These are phyloP conservation scores for Candida parachauliodes DNA, from an alignment of 805 yeast genomes.

Conservation along the genomic window DNA sequence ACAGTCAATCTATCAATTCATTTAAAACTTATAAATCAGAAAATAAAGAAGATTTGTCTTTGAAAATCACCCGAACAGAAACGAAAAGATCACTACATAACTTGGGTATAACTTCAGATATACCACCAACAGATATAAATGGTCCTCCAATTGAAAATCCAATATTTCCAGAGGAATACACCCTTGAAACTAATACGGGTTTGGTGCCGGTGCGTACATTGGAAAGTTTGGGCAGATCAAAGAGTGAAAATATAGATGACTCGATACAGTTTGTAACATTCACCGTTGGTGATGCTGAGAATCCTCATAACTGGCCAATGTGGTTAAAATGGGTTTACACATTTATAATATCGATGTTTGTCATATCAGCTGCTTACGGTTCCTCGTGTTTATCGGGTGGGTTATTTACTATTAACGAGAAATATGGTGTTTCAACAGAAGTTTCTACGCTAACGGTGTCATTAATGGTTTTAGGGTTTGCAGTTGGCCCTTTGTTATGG, in stretches of 20 bases:
- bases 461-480: conserved; percentile 83
- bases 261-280: conserved; percentile 86
- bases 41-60: conserved; percentile 2
- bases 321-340: conserved; percentile 63
- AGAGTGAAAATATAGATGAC: conserved; percentile 39
- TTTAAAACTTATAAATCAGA: conserved; percentile 5
- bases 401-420: conserved; percentile 59
- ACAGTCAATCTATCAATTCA: conserved; percentile 6
- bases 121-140: conserved; percentile 52
- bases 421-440: conserved; percentile 67
- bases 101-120: conserved; percentile 53
- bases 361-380: conserved; percentile 89
- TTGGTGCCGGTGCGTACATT: conserved; percentile 77
- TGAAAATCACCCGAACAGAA: conserved; percentile 49
- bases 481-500: conserved; percentile 86
- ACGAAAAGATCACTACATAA: conserved; percentile 66
- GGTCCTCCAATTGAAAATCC: conserved; percentile 51
- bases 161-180: conserved; percentile 90
- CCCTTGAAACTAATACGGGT: conserved; percentile 84
- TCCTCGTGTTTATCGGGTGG: conserved; percentile 91
- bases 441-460: conserved; percentile 81
- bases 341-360: conserved; percentile 61
- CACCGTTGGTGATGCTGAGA: conserved; percentile 73
- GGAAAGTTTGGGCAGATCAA: conserved; percentile 58
- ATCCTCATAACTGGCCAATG: conserved; percentile 82